Evolutionary conservation across 1,284 basidiomycete species (phyloP).

Genomic region (Cronartium ribicola): DNA sequence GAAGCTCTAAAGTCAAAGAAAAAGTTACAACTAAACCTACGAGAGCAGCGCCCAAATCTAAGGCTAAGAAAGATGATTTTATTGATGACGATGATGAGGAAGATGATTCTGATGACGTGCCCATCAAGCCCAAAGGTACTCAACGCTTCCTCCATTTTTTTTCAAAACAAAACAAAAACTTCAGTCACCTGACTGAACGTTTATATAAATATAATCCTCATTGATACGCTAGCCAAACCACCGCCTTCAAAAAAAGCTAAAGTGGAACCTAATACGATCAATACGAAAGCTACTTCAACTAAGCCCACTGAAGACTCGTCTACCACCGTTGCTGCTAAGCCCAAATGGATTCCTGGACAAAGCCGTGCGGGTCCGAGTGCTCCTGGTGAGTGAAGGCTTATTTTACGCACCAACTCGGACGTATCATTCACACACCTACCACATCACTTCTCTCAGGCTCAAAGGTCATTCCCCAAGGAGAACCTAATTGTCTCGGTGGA

Average conservation of each 20-base stretch:
- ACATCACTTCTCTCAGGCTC: slow-evolving; percentile 57
- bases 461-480: slow-evolving; percentile 73
- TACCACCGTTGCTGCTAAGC: slow-evolving; percentile 46
- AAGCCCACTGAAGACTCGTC: background rate
- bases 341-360: slow-evolving; percentile 49
- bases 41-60: background rate
- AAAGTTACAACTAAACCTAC: background rate
- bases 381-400: slow-evolving; percentile 6
- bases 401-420: background rate
- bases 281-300: background rate
- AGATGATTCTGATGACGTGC: background rate
- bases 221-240: background rate
- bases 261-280: background rate
- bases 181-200: too few relatives aligned
- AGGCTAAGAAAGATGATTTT: background rate
- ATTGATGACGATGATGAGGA: slow-evolving; percentile 5
- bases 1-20: background rate
- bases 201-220: background rate
- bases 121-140: background rate
- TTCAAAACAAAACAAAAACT: background rate
- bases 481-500: slow-evolving; percentile 75
- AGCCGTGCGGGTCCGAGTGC: slow-evolving; percentile 43
- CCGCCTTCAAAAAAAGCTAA: slow-evolving; percentile 24
- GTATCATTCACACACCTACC: background rate
- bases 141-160: background rate